A percentile compares a stretch with the other conserved stretches of the same genome.
phyloP scores from a whole-genome alignment of 2,329 filamentous ascomycete species.

The Beauveria bassiana region DNA sequence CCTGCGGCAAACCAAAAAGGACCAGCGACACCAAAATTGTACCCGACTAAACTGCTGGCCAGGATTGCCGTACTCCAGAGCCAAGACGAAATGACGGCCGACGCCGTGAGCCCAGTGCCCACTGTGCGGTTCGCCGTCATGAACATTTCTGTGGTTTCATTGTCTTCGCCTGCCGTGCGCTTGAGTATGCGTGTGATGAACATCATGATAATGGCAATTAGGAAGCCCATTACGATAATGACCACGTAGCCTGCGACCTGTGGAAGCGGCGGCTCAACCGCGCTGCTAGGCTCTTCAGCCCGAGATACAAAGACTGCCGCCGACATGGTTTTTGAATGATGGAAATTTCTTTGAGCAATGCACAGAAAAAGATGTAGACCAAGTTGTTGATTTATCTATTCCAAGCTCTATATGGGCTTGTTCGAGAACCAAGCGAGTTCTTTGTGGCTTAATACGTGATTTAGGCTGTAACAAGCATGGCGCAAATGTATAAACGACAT shows the following conservation, averaged over 20 bases:
- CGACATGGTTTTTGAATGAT: neutral
- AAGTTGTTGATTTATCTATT: neutral
- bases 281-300: neutral
- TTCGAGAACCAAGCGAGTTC: neutral
- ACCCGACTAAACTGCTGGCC: constrained; percentile 42
- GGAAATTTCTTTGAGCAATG: no score
- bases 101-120: constrained; percentile 42
- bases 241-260: constrained; percentile 25
- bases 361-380: neutral
- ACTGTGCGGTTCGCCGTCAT: constrained; percentile 46
- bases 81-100: constrained; percentile 48
- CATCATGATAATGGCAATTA: constrained; percentile 36
- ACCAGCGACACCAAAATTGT: constrained; percentile 45
- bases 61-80: constrained; percentile 46
- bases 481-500: neutral
- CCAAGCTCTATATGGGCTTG: no score
- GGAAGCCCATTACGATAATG: constrained; percentile 26
- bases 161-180: constrained; percentile 41
- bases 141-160: constrained; percentile 47
- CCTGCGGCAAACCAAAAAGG: constrained; percentile 53
- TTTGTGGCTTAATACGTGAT: neutral
- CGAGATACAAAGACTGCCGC: neutral
- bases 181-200: constrained; percentile 38
- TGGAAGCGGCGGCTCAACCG: constrained; percentile 18
- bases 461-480: neutral